These are phyloP conservation scores for Lathyrus oleraceus DNA, from an alignment of 306 rosid genomes.

Conservation along the genomic window DNA sequence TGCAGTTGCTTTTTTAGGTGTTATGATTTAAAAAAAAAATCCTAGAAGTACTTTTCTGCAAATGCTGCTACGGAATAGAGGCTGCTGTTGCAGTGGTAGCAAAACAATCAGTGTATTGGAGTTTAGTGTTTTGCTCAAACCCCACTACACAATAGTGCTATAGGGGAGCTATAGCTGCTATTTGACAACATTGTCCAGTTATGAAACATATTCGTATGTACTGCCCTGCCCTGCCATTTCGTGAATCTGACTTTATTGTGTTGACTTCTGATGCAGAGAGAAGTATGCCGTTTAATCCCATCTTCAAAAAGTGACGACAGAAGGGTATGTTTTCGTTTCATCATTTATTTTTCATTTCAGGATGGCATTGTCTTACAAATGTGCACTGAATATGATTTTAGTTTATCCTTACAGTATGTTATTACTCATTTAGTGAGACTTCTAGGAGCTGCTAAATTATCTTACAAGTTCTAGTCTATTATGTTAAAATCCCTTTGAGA, in stretches of 20 bases:
- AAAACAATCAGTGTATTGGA: background rate
- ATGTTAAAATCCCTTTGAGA: constrained; percentile 8
- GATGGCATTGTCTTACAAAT: background rate
- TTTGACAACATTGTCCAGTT: background rate
- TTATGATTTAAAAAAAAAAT: background rate
- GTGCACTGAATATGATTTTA: background rate
- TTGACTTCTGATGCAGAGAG: constrained; percentile 68
- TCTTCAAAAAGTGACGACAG: constrained; percentile 64
- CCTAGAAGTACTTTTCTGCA: background rate
- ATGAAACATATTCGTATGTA: background rate
- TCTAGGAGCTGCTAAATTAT: constrained; percentile 20
- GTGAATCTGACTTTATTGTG: constrained; percentile 25
- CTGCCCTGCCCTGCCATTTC: constrained; percentile 8
- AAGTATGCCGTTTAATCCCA: constrained; percentile 82
- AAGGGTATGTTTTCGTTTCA: constrained; percentile 62
- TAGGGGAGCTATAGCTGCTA: background rate
- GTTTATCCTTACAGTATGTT: background rate
- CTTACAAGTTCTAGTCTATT: constrained; percentile 2
- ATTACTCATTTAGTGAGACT: background rate
- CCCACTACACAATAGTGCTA: background rate
- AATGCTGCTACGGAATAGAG: background rate
- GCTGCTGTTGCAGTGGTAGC: background rate
- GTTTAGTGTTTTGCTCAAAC: background rate
- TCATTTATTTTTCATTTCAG: constrained; percentile 23
- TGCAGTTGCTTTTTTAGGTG: background rate